Evolutionary conservation across 2,329 filamentous ascomycete genomes (phyloP), one percentile per base, ranked within the genome.

Genomic region (Calonectria pauciramosa): DNA sequence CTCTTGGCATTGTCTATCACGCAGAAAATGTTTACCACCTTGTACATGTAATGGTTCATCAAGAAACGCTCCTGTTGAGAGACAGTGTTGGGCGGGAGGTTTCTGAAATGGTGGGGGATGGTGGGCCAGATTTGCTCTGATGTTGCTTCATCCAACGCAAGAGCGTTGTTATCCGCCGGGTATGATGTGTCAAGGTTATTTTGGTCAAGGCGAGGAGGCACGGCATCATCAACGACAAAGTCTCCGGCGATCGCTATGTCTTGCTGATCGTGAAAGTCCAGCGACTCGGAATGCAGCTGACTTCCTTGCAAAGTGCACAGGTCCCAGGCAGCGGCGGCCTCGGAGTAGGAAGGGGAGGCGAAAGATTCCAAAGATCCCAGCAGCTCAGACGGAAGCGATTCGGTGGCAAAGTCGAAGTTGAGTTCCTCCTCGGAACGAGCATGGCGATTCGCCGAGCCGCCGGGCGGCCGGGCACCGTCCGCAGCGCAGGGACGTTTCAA

Each of bases 1-100:
- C 76, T 80, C 51, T 82, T 82, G 0, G 44, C 26, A 20, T 81
- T 80, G 11, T 81, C 80, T 23, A 82, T 77, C n/a, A 82, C 80
- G 23, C 79, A 79, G 18, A 81, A 81, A 7, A 82, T 56, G n/a
- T 80, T 74, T 11, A 82, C 78, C 3, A 79, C 80, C 26, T 73
- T 74, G 10, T 82, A 71, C 14, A 72, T 70, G 34, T 82, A 82
- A 63, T 81, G 77, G 9, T 77, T 60, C 64, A 82, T 77, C 36
- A 82, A 72, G 59, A 79, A 82, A 1, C 76, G 73, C 5, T 82
- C 80, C 32, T 74, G 74, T 1, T 67, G 51, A 4, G 76, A 59
- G 3, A 78, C 64, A 28, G 23, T 10, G 20, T 67, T 67, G 28
- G n/a, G 56, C 28, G 49, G 59, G 41, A 60, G 54, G 18, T 34